Evolutionary conservation across 2,329 filamentous ascomycete species (phyloP), one percentile per base, ranked within the genome.

Genomic region (Leptodontidium sp.): DNA sequence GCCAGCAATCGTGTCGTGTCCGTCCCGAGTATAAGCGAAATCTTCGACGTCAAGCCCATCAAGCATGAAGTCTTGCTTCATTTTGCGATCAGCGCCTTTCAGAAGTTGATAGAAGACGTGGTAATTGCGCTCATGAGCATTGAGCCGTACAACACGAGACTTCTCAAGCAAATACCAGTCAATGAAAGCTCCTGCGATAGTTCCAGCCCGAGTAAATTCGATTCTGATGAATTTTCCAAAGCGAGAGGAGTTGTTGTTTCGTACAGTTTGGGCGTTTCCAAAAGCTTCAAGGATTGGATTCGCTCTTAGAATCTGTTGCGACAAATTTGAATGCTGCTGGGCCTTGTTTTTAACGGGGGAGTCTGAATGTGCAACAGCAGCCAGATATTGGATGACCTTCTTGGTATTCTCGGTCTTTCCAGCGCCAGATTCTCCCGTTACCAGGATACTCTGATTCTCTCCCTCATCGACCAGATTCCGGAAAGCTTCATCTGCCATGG

Each of bases 381-480:
- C 96, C 53, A 99, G 88, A 78, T 99, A 99, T 77, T 99, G 97
- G 66, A 99, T 99, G 74, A 99, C 96, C 80, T 99, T 99, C 79
- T 99, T 99, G 17, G 96, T 99, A 79, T 99, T 99, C 79, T 99
- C 96, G 0, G 96, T 99, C 83, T 99, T 99, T 75, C 96, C 96
- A 43, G 96, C 96, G 78, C 96, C 96, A 21, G 96, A 99, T 82
- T 99, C 96, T 81, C 96, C 96, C 2, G 96, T 99, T 26, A 99
- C 97, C 64, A 99, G 85, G 75, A 99, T 99, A 77, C 95, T 98
- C 81, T 99, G 96, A 75, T 99, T 98, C 73, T 94, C 87, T 50
- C 94, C 94, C 80, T 98, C 96, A 64, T 98, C 94, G 0, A 99
- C 93, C 40, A 99, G 84, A 77, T 97, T 98, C 17, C 96, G 89